These are phyloP conservation scores for Dendrocalamus sinicus DNA, from an alignment of 176 grass and related monocot genomes.

Conservation along the genomic window DNA sequence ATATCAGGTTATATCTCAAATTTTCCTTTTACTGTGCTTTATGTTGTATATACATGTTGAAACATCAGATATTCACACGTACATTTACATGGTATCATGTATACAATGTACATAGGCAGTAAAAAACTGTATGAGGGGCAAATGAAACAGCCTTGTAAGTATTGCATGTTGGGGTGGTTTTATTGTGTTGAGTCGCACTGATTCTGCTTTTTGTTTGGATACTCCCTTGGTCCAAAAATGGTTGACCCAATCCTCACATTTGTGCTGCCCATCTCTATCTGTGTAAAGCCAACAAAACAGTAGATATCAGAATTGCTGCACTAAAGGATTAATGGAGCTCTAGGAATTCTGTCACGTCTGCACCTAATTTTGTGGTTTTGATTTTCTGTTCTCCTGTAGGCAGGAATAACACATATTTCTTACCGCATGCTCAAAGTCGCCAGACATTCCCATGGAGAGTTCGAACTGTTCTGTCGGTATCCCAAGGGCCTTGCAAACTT, in stretches of 20 bases:
- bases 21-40: background rate
- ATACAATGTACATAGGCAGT: background rate
- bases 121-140: background rate
- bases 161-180: background rate
- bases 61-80: background rate
- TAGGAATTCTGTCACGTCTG: background rate
- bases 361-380: background rate
- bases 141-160: background rate
- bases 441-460: constrained; percentile 96
- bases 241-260: constrained; percentile 79
- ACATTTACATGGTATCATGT: constrained; percentile 13
- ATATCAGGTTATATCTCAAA: background rate
- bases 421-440: constrained; percentile 91
- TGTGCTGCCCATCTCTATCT: constrained; percentile 82
- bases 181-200: background rate
- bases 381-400: background rate
- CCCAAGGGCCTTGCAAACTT: constrained; percentile 69
- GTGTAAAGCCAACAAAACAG: background rate
- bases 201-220: constrained; percentile 59
- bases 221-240: constrained; percentile 85
- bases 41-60: background rate
- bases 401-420: constrained; percentile 12
- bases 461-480: constrained; percentile 65
- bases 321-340: background rate
- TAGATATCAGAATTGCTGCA: background rate